Evolutionary conservation across 768 basidiomycete genomes (phyloP), one percentile per base, ranked within the genome.

Genomic region (Phlebiopsis gigantea): DNA sequence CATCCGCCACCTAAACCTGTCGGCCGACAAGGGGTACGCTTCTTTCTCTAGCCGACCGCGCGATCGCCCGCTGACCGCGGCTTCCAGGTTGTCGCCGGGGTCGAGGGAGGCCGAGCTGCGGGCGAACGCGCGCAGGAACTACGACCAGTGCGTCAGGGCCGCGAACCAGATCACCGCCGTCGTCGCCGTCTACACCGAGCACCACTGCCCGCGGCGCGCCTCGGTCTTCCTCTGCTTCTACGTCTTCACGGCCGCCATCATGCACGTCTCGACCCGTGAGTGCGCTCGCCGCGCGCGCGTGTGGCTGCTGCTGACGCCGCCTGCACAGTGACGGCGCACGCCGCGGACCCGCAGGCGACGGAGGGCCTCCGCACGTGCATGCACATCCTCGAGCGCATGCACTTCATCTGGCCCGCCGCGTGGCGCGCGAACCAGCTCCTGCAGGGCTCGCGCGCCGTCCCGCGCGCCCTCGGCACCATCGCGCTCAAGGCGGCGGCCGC

Each of bases 81-180:
- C 42, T 21, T 48, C 45, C 19, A 60, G 59, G 25, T 41, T 62
- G 14, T 62, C 65, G 4, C 59, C 62, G 15, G 29, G 58, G 6
- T 53, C 61, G 2, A 80, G 82, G 30, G 85, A 87, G 30, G 65
- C 72, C 0, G 85, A 86, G n/a, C 69, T 68, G 3, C 75, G 79
- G 41, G 76, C 76, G 22, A 73, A 75, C 30, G 78, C 83, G 24
- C 80, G 81, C 63, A 85, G 83, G 64, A 81, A 79, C 63, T 86
- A 87, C 56, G 87, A 90, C 64, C 73, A 89, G 10, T 90, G 89
- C 69, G 81, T 83, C 24, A 78, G 77, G 10, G 89, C 89, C 26
- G 88, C 89, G n/a, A 88, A 88, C 61, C 84, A 87, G 59, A 88
- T 91, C 58, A 84, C 87, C 1, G 77, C 82, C 4, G 85, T 87